Evolutionary conservation across 2,329 filamentous ascomycete species (phyloP), one percentile per base, ranked within the genome.

Genomic region (Sporothrix humicola): DNA sequence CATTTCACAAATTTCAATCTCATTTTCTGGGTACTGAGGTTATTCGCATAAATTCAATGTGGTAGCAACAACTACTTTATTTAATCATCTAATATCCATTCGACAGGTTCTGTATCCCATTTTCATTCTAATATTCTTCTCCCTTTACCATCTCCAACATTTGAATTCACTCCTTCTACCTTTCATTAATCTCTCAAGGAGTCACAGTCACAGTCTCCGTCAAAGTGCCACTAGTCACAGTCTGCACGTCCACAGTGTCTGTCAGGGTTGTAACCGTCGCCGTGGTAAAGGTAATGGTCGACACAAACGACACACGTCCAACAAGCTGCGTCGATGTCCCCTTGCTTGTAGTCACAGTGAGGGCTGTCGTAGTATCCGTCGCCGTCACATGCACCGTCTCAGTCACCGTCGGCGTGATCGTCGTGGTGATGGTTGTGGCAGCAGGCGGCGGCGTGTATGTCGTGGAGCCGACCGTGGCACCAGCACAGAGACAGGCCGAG

Each of bases 401-500:
- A 13, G 58, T 71, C 10, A 59, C 23, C 2, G 68, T 71, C 17
- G 68, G 68, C 13, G 72, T 72, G 8, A 68, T 20, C 7, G 50
- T 66, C 12, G 59, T 70, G 31, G 58, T 56, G 10, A 54, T 7
- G 6, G 59, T 71, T 1, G 26, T 52, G n/a, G 54, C 63, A 12
- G 72, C 46, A 5, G 44, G 63, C 4, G 65, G 17, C 6, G 46
- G 23, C 7, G 69, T 54, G 15, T 48, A 44, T 5, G 72, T 69
- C 12, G 65, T 70, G 10, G 46, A 42, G 20, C 26, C n/a, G 31
- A 54, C 56, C 10, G 48, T 44, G 15, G 66, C 72, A 9, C 72
- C 66, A 37, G 72, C 72, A 20, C 72, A 63, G 17, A 59, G 46
- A 48, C 72, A 73, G 26, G 58, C 72, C 31, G 31, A 37, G 31